Base-by-base conservation (phyloP, 441 rosid species). In the Dalechampia spathulata region DNA sequence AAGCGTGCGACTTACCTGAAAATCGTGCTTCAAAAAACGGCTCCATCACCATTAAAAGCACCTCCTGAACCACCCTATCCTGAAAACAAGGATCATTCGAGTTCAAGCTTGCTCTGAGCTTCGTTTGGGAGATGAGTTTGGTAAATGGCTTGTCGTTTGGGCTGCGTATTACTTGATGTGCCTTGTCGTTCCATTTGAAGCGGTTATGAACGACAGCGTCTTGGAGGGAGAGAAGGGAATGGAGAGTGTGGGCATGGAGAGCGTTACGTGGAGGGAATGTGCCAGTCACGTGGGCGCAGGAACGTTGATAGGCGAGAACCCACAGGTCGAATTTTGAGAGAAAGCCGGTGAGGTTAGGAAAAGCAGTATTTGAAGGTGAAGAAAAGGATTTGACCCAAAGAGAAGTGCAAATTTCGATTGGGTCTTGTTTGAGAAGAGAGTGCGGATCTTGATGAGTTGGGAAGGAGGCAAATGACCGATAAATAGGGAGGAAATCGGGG, bases 321-420 rank as follows among this genome's bases (percentile, higher is more conserved):
- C 99, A 89, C 43, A 93, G 82, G 61, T 89, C 99, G 65, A 89
- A 80, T 63, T 93, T 87, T n/a, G 87, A 78, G 69, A 93, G 84
- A 66, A 85, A 93, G 62, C 97, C 97, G 0, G 89, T 76, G 73
- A 93, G 82, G 68, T 89, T 83, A 0, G 82, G 72, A 62, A 86
- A 85, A 20, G 71, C 55, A 43, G 73, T 54, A 36, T 70, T 34
- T 28, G 83, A 63, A 0, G 82, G 83, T 0, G 88, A 80, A 20
- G 99, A 81, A 84, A 83, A 92, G 56, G 97, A 78, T 66, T 93
- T 93, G 77, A 89, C 81, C 99, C 97, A 92, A 12, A 92, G 64
- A 6, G 95, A 85, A 46, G 80, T 66, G 47, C 87, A 83, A 48
- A 85, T 82, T 15, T 89, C 83, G 15, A 89, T 66, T 0, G 96